Base-by-base conservation (phyloP, 2,329 filamentous ascomycete genomes). In the Monilinia laxa region DNA sequence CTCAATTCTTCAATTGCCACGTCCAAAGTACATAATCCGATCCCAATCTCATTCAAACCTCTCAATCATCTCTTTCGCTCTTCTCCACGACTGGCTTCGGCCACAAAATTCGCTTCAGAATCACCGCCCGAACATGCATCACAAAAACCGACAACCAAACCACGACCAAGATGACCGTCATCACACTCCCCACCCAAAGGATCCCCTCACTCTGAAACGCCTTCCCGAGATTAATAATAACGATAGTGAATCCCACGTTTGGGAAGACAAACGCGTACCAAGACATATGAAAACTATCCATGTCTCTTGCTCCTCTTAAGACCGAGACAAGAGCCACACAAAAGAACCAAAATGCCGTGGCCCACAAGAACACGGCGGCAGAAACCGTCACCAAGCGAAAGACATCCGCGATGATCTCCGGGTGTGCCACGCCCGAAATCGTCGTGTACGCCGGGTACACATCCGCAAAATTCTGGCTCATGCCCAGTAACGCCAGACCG, bases 241-340 rank as follows among this genome's bases (percentile, higher is more conserved):
- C 82, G 57, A 87, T 77, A 4, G 82, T 82, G 72, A 87, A 87
- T 5, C 85, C 85, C 0, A 82, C 84, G 75, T 87, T 87, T 54
- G 85, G 85, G 75, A 87, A 87, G 11, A 87, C 83, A 75, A 85
- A 82, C 0, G 86, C 85, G 83, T 85, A 89, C 85, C 85, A 89
- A 0, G 84, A 84, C 2, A 89, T 78, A 67, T 86, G 83, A 70
- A 87, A 87, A 69, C 79, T 78, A 2, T 28, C 28, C 73, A 81
- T 81, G 35, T 84, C 74, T 14, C 79, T 73, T 64, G 77, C 75
- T 20, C 77, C 78, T 5, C 74, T 70, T 14, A 75, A 31, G 11
- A 79, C 75, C 65, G 76, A 76, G 35, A 80, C 70, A 4, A 79
- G 67, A 11, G 77, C 75, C n/a, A 81, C 77, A 68, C 74, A 74